These are phyloP conservation scores for Heliocybe sulcata DNA, from an alignment of 1,284 basidiomycete species.

Conservation along the genomic window DNA sequence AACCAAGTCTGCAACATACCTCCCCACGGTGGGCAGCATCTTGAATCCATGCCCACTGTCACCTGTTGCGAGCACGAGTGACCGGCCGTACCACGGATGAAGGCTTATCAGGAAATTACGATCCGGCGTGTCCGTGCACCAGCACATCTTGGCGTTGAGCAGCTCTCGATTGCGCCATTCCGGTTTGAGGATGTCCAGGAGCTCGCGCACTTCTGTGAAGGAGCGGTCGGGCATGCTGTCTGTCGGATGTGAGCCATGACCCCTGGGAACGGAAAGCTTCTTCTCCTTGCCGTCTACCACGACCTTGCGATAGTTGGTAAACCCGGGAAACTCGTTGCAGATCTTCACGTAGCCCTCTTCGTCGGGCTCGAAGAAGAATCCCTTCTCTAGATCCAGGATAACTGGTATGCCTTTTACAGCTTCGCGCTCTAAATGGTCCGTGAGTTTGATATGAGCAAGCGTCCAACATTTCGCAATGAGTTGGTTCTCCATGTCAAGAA, in stretches of 20 bases:
- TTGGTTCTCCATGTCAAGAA: slow-evolving; percentile 9
- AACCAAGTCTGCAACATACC: slow-evolving; percentile 1
- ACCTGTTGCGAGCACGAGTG: not conserved
- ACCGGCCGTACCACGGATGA: not conserved
- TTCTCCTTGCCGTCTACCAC: slow-evolving; percentile 5
- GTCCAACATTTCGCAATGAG: slow-evolving; percentile 8
- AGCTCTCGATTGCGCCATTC: slow-evolving; percentile 7
- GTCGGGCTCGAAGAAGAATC: slow-evolving; percentile 10
- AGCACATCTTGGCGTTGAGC: slow-evolving; percentile 4
- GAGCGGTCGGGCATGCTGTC: slow-evolving; percentile 8
- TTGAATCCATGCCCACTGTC: not conserved
- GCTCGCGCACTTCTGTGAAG: slow-evolving; percentile 5
- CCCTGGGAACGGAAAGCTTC: slow-evolving; percentile 8
- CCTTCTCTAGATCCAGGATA: slow-evolving; percentile 9
- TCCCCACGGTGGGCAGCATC: not conserved
- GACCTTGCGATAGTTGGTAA: slow-evolving; percentile 4
- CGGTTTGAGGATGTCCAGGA: slow-evolving; percentile 6
- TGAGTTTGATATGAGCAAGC: slow-evolving; percentile 8
- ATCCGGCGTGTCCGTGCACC: not conserved
- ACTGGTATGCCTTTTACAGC: slow-evolving; percentile 7
- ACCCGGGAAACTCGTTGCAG: slow-evolving; percentile 11
- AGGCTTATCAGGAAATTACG: not conserved
- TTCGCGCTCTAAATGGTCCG: slow-evolving; percentile 5
- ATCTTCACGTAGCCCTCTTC: slow-evolving; percentile 6
- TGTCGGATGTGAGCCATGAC: slow-evolving; percentile 10